Percentiles rank a stretch among this genome's conserved stretches.
Conservation (phyloP, 139 green algal genomes). For the Chlamydomonas asymmetrica region DNA sequence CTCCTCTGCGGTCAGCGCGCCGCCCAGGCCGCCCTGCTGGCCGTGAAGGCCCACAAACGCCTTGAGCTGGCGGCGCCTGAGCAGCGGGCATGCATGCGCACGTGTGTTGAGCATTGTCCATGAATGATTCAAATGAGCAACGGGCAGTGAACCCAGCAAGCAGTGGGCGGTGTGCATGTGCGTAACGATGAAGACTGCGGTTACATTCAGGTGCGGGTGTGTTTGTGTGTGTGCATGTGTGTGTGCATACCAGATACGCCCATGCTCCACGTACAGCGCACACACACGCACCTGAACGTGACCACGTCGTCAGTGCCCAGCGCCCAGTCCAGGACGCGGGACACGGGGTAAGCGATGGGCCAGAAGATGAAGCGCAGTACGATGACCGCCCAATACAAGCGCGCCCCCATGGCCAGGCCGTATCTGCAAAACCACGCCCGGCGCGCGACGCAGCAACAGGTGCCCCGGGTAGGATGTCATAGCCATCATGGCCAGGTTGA, state of each 20-base stretch:
- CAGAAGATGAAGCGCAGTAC: slow-evolving; percentile 39
- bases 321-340: slow-evolving; percentile 75
- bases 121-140: no score
- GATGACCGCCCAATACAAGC: slow-evolving; percentile 59
- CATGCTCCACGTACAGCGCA: neutral
- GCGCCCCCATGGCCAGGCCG: slow-evolving; percentile 74
- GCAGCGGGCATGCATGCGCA: neutral
- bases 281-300: slow-evolving; percentile 18
- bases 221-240: no score
- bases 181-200: neutral
- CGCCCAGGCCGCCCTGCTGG: no score
- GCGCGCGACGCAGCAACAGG: no score
- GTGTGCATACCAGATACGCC: no score
- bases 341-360: slow-evolving; percentile 55
- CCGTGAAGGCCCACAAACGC: no score
- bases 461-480: no score
- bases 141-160: neutral
- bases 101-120: neutral
- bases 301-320: slow-evolving; percentile 53
- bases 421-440: slow-evolving; percentile 63
- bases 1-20: no score
- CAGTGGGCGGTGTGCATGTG: neutral
- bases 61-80: no score
- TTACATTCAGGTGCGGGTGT: neutral
- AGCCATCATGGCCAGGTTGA: no score